Evolutionary conservation across 139 green algal genomes (phyloP).

Genomic region (Tetradesmus lagerheimii): DNA sequence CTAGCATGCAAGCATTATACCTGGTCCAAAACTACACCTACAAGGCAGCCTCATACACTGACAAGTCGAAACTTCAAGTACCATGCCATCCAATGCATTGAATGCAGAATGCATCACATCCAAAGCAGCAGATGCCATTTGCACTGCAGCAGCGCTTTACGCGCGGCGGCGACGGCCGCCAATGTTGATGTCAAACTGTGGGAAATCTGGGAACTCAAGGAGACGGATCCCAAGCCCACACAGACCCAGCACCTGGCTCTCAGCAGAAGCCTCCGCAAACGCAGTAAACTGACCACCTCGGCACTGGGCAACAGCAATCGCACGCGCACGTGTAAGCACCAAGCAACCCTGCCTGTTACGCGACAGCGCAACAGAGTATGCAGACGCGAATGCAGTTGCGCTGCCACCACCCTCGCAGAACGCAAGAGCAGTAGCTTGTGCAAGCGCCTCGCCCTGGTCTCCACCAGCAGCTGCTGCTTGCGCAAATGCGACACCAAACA

Average conservation of each 20-base stretch:
- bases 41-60: too few species aligned
- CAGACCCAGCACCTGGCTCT: not conserved
- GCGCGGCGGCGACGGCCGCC: too few species aligned
- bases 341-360: not conserved
- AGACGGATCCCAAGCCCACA: not conserved
- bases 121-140: too few species aligned
- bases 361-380: not conserved
- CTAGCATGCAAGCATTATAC: too few species aligned
- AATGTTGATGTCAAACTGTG: not conserved
- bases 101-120: too few species aligned
- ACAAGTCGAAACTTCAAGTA: too few species aligned
- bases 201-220: too few species aligned
- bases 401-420: not conserved
- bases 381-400: not conserved
- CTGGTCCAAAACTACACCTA: too few species aligned
- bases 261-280: not conserved
- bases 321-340: not conserved
- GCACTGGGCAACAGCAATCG: not conserved
- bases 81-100: too few species aligned
- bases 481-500: not conserved
- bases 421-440: not conserved
- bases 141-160: not conserved
- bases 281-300: not conserved
- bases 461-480: not conserved
- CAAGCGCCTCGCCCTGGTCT: not conserved